Evolutionary conservation across 805 yeast genomes (phyloP), one percentile per base, ranked within the genome.

Genomic region (Suhomyces emberorum): DNA sequence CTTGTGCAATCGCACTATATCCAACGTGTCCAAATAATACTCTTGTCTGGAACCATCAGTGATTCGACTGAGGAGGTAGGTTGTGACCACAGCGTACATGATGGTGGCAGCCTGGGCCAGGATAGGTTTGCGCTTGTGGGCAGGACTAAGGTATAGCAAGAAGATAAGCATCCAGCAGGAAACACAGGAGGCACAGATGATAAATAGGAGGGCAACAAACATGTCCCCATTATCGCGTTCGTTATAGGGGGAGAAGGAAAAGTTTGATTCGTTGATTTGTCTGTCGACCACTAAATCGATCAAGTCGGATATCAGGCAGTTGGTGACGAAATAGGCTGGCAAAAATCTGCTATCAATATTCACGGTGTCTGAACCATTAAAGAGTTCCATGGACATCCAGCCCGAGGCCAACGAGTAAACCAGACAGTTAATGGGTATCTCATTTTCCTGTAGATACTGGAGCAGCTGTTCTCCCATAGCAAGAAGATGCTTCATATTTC

Each of bases 141-240:
- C 49, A 3, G 73, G 76, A 15, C 77, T 71, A 21, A 85, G 53
- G 15, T 74, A 51, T 28, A 83, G 63, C 22, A 83, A 57, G 12
- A 83, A 42, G 34, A 81, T 59, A 17, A 86, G 63, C 77, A 84
- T 77, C 95, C 95, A 86, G 18, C 81, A 66, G 11, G 81, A 71
- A 4, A 77, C 76, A 41, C 78, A 76, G 14, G 76, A 64, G 0
- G 80, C 76, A 37, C 77, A 68, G 3, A 73, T 51, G n/a, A 72
- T 72, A 56, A 76, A 79, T 29, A 74, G 58, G 3, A 79, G 58
- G 15, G 72, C 69, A 27, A 68, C 65, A 40, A 64, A 63, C 15
- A 65, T 50, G 42, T 63, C 68, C n/a, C 72, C 72, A 40, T 61
- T 61, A 39, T 63, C 64, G 10, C 51, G 38, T 16, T 48, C 45